Percentiles rank a stretch among this genome's conserved stretches.
Conservation (phyloP, 1,284 basidiomycete genomes). For the Chondrostereum purpureum region DNA sequence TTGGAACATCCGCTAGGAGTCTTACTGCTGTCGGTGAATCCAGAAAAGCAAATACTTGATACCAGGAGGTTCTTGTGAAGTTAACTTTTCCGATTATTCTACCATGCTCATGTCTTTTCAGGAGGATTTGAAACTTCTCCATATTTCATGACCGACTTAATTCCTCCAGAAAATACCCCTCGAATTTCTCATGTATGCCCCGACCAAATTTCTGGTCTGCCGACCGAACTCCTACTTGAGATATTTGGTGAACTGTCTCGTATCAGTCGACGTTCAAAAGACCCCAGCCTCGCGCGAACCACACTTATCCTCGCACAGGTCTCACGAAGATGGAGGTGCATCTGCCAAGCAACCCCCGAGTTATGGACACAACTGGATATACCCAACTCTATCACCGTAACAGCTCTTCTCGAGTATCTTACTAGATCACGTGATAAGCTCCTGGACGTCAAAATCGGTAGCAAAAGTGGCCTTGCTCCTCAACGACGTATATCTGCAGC, state of each 20-base stretch:
- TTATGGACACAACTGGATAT: background rate
- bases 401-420: background rate
- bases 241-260: background rate
- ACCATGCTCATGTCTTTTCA: too few species aligned
- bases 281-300: background rate
- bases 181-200: too few species aligned
- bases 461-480: background rate
- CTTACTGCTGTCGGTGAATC: too few species aligned
- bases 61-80: too few species aligned
- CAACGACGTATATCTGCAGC: background rate
- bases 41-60: too few species aligned
- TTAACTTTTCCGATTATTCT: too few species aligned
- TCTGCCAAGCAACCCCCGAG: background rate
- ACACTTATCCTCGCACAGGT: background rate
- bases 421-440: background rate
- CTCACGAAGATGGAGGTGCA: background rate
- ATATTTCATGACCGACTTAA: too few species aligned
- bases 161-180: too few species aligned
- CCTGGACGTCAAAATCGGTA: background rate
- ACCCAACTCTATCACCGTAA: background rate
- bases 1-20: too few species aligned
- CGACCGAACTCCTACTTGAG: background rate
- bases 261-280: background rate
- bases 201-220: background rate
- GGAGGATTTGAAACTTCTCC: too few species aligned